Evolutionary conservation across 2,329 filamentous ascomycete species (phyloP), one percentile per base, ranked within the genome.

Genomic region (Arthroderma sp.): DNA sequence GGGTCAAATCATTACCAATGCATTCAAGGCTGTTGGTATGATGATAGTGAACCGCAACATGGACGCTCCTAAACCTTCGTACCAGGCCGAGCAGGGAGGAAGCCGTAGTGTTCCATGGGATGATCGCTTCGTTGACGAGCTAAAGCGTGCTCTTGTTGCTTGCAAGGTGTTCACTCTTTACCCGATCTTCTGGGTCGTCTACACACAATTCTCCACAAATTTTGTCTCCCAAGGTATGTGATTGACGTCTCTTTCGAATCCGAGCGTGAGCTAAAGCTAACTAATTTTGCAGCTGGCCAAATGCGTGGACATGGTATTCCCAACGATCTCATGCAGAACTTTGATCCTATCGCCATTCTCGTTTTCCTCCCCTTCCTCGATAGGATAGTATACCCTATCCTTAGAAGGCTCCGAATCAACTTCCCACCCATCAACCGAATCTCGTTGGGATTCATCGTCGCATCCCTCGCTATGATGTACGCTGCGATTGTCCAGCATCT

Each of bases 351-450:
- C 51, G 75, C 81, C 28, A 76, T 87, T 50, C 75, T 88, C 54
- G 77, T 88, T 56, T 75, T 87, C 62, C 82, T 86, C 40, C 82
- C 82, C 2, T 65, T 87, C 50, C 73, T 79, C 51, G 83, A 88
- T 57, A 70, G 69, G 29, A n/a, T 79, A 33, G 54, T 88, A 47
- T 88, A 86, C 63, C 84, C 83, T 0, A 58, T 70, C 11, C 72
- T 87, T 46, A 77, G 79, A 56, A 77, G 73, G 56, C 52, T 56
- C 22, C 75, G 74, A 38, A 72, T 86, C 58, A 68, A 70, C 44
- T 84, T 87, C 68, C 82, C 74, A 0, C 84, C 82, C 36, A 82
- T 87, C 66, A 86, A 81, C 69, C 80, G 80, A 60, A 86, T 88
- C 64, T 72, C 80, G 1, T 61, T 70, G 5, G 84, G 83, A 41